Evolutionary conservation across 441 rosid species (phyloP).

Genomic region (Populus hybrid): DNA sequence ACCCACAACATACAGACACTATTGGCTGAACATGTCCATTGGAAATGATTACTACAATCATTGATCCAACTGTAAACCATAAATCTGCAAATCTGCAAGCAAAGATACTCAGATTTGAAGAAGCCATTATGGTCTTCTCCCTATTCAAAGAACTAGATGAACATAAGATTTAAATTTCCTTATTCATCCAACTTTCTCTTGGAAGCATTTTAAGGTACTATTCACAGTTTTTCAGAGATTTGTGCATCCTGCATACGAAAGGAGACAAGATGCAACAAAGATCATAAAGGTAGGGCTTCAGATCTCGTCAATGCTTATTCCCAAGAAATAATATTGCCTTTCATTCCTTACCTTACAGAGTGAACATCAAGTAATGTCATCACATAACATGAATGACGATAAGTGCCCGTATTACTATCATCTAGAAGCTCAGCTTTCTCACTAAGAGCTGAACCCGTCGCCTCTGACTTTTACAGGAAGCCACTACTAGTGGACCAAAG

Average conservation of each 20-base stretch:
- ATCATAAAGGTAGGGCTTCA: neutral
- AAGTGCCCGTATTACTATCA: neutral
- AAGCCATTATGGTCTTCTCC: neutral
- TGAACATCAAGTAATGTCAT: neutral
- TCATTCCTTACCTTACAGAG: neutral
- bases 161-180: neutral
- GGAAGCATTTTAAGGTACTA: neutral
- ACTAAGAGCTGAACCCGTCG: neutral
- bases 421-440: neutral
- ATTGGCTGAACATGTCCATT: neutral
- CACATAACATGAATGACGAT: neutral
- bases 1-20: neutral
- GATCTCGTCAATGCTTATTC: neutral
- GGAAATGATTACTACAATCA: neutral
- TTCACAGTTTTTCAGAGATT: neutral
- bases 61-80: neutral
- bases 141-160: neutral
- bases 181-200: neutral
- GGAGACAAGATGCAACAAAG: neutral
- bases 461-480: neutral
- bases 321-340: neutral
- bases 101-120: neutral
- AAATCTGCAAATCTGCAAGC: neutral
- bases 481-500: neutral
- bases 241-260: neutral